A percentile compares a stretch with the other conserved stretches of the same genome.
Conservation (phyloP, 768 basidiomycete genomes). For the Amylocystis lapponica region DNA sequence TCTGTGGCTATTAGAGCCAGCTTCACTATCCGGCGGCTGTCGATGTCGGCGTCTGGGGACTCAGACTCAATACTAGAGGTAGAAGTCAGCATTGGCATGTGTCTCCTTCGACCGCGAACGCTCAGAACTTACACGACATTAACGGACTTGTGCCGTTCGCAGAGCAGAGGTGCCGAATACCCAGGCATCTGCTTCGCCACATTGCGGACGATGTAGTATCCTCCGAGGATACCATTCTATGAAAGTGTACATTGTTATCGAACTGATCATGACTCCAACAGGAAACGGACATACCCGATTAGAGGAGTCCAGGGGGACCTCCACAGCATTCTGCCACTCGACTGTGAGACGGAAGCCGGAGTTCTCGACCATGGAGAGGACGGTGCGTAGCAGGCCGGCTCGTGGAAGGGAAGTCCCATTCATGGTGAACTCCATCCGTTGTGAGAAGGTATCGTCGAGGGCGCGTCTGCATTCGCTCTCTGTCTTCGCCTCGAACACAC, state of each 20-base stretch:
- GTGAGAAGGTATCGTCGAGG: conserved; percentile 41
- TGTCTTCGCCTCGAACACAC: conserved; percentile 45
- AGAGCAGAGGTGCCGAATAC: conserved; percentile 27
- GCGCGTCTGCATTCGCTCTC: conserved; percentile 38
- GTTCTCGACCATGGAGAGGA: conserved; percentile 36
- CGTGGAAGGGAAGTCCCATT: conserved; percentile 40
- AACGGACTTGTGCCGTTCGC: conserved; percentile 46
- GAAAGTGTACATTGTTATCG: background rate
- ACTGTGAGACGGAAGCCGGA: conserved; percentile 38
- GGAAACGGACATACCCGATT: conserved; percentile 35
- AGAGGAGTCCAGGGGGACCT: conserved; percentile 33
- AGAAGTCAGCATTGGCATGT: conserved; percentile 1
- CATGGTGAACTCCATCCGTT: conserved; percentile 32
- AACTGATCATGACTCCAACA: background rate
- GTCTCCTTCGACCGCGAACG: background rate
- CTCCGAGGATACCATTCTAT: conserved; percentile 45
- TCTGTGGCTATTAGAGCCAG: conserved; percentile 48
- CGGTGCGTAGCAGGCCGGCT: conserved; percentile 35
- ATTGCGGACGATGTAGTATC: conserved; percentile 47
- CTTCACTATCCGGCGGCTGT: conserved; percentile 45
- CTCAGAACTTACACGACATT: conserved; percentile 38
- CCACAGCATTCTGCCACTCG: conserved; percentile 44
- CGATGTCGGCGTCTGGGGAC: conserved; percentile 26
- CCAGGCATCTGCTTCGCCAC: conserved; percentile 35
- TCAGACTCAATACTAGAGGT: conserved; percentile 38